Evolutionary conservation across 225 moss, liverwort and hornwort species (phyloP).

Genomic region (Ulota crispa): DNA sequence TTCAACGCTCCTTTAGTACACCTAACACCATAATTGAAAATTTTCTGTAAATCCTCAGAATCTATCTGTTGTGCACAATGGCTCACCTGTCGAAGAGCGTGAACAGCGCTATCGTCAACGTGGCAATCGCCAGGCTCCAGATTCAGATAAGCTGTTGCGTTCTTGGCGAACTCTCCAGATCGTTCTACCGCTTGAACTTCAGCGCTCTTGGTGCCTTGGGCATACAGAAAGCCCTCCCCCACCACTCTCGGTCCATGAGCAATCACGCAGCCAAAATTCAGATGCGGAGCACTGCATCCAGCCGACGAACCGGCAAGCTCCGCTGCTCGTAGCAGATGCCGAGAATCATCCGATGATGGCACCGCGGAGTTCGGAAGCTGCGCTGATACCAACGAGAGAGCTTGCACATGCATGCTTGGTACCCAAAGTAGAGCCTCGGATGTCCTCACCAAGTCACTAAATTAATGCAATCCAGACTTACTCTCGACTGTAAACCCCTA

Average conservation of each 20-base stretch:
- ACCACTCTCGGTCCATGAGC: slow-evolving; percentile 77
- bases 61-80: background rate
- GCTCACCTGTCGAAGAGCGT: slow-evolving; percentile 63
- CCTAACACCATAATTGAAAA: background rate
- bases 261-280: slow-evolving; percentile 89
- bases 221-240: slow-evolving; percentile 82
- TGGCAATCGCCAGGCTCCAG: slow-evolving; percentile 94
- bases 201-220: slow-evolving; percentile 88
- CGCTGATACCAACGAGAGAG: slow-evolving; percentile 38
- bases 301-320: slow-evolving; percentile 84
- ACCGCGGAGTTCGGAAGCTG: slow-evolving; percentile 25
- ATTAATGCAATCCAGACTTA: background rate
- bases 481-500: background rate
- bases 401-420: slow-evolving; percentile 47
- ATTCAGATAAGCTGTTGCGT: slow-evolving; percentile 83
- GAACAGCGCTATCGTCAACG: slow-evolving; percentile 82
- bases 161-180: slow-evolving; percentile 65
- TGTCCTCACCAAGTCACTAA: slow-evolving; percentile 1
- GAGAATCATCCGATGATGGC: slow-evolving; percentile 26
- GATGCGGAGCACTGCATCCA: slow-evolving; percentile 87
- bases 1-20: background rate
- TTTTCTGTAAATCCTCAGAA: background rate
- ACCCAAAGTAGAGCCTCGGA: background rate
- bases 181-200: slow-evolving; percentile 83
- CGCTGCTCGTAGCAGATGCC: slow-evolving; percentile 72